These are phyloP conservation scores for Haematococcus sp. DNA, from an alignment of 139 green algal genomes.

Conservation along the genomic window DNA sequence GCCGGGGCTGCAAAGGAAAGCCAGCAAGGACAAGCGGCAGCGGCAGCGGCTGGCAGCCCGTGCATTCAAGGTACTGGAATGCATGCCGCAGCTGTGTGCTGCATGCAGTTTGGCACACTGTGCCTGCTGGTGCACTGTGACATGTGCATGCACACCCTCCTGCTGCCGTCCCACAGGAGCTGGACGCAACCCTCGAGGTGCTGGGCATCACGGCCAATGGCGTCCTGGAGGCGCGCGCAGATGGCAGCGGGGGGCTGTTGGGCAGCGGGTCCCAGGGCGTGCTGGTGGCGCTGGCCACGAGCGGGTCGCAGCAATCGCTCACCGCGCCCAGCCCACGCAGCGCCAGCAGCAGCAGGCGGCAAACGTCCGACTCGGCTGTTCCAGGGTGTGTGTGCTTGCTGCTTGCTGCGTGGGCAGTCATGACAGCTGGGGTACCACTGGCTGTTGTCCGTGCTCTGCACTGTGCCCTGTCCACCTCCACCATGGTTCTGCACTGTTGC, in stretches of 20 bases:
- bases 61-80: conserved; percentile 11
- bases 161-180: neutral
- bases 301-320: neutral
- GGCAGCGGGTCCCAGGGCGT: no score
- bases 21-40: conserved; percentile 22
- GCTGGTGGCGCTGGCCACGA: neutral
- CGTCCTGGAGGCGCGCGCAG: neutral
- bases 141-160: no score
- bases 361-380: no score
- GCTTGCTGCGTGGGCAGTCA: no score
- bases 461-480: no score
- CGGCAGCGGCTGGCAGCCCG: conserved; percentile 1
- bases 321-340: no score
- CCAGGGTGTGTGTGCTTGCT: no score
- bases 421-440: no score
- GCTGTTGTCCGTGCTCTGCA: no score
- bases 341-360: no score
- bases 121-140: no score
- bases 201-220: neutral
- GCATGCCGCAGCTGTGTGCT: neutral
- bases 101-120: neutral
- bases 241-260: neutral
- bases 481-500: no score
- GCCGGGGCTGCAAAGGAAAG: neutral
- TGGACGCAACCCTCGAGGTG: conserved; percentile 3